Percentiles rank a stretch among this genome's conserved stretches.
phyloP scores from a whole-genome alignment of 2,329 filamentous ascomycete genomes.

The Passalora sequoiae region DNA sequence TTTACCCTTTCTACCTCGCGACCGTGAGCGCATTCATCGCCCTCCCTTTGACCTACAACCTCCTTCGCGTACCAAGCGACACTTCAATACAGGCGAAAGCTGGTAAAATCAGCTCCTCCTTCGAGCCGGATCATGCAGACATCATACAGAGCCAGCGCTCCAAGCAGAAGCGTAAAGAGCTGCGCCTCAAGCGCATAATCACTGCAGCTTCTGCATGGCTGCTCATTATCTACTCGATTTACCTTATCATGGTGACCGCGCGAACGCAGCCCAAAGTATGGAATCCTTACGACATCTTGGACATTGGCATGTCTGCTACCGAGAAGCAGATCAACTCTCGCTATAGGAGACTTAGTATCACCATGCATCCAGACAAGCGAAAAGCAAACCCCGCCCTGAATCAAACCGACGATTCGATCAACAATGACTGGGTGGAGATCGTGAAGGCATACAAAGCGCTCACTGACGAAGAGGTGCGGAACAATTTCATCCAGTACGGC shows the following conservation, averaged over 20 bases:
- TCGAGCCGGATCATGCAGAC: conserved; percentile 74
- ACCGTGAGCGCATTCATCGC: conserved; percentile 84
- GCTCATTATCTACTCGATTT: conserved; percentile 83
- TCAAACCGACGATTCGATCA: conserved; percentile 77
- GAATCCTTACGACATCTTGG: conserved; percentile 95
- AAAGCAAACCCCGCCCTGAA: conserved; percentile 80
- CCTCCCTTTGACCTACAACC: conserved; percentile 80
- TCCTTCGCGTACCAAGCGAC: conserved; percentile 70
- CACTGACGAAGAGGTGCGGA: conserved; percentile 93
- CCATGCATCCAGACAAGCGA: conserved; percentile 89
- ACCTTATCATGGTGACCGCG: conserved; percentile 77
- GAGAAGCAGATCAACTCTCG: conserved; percentile 90
- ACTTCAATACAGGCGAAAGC: conserved; percentile 69
- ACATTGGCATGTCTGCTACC: conserved; percentile 71
- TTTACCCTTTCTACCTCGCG: conserved; percentile 98
- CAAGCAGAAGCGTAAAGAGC: conserved; percentile 83
- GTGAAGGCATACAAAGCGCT: conserved; percentile 97
- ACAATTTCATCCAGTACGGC: conserved; percentile 93
- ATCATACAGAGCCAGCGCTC: conserved; percentile 76
- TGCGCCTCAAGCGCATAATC: conserved; percentile 72
- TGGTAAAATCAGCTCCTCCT: conserved; percentile 74
- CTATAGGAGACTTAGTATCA: conserved; percentile 80
- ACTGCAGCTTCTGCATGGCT: conserved; percentile 73
- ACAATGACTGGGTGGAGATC: conserved; percentile 85
- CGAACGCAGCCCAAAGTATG: conserved; percentile 71